phyloP scores from a whole-genome alignment of 805 yeast species.

The Millerozyma acaciae region DNA sequence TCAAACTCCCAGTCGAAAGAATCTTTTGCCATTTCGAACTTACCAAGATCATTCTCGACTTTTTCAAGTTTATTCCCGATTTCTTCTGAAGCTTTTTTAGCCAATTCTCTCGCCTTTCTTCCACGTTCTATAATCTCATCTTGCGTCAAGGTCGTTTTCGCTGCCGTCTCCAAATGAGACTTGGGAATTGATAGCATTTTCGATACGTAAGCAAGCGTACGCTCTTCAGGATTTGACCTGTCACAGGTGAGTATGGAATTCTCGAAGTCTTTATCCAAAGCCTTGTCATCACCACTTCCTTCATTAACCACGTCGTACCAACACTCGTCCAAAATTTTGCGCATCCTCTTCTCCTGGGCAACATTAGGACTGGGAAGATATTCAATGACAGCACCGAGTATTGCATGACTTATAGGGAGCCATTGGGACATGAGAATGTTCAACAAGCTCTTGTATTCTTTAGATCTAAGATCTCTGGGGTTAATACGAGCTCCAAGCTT shows the following conservation, averaged over 20 bases:
- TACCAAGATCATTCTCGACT: constrained; percentile 19
- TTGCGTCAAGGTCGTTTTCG: constrained; percentile 35
- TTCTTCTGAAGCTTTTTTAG: constrained; percentile 62
- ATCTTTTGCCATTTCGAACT: constrained; percentile 25
- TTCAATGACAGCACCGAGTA: constrained; percentile 79
- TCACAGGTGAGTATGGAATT: constrained; percentile 66
- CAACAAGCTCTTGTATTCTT: constrained; percentile 64
- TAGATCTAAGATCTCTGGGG: constrained; percentile 76
- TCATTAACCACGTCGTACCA: constrained; percentile 45
- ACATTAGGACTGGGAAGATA: constrained; percentile 76
- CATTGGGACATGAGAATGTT: constrained; percentile 81
- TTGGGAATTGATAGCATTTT: constrained; percentile 85
- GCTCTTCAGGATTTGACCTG: constrained; percentile 50
- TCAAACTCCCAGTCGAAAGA: constrained; percentile 45
- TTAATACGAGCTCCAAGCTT: constrained; percentile 64
- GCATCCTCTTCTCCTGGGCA: constrained; percentile 73
- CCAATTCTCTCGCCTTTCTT: constrained; percentile 61
- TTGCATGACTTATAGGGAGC: constrained; percentile 88
- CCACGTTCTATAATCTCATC: constrained; percentile 64
- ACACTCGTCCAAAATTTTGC: constrained; percentile 50
- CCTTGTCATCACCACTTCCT: constrained; percentile 21
- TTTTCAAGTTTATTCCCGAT: constrained; percentile 25
- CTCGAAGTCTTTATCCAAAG: constrained; percentile 47
- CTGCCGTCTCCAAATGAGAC: constrained; percentile 54
- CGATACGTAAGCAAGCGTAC: constrained; percentile 70